Base-by-base conservation (phyloP, 2,329 filamentous ascomycete species). In the Rasamsonia emersonii region DNA sequence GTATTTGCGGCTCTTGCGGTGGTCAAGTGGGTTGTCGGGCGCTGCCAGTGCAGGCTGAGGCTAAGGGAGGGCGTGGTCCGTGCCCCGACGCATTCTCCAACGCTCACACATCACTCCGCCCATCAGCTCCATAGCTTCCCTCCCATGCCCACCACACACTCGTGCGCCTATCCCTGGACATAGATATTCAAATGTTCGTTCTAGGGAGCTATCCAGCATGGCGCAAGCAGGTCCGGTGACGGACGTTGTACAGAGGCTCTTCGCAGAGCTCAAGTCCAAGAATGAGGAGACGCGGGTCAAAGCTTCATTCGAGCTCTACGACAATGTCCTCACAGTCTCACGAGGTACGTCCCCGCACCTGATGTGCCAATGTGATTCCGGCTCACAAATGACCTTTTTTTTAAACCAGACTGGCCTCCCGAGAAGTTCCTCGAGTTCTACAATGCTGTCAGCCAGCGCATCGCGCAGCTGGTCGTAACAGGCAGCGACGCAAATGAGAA, bases 401-500 rank as follows among this genome's bases (percentile, higher is more conserved):
- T 25, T 18, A 19, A 11, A 31, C 10, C 49, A 80, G 91, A 96
- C 61, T 75, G 91, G 53, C 75, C 76, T 15, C 73, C 82, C 32
- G 86, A 91, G 52, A 78, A 81, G 42, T 96, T 96, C 61, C 62
- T 70, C 37, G 70, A 73, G 44, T 80, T 77, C 57, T 82, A 82
- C 55, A 75, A 73, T 50, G 67, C 75, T 35, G 71, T 83, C 41
- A 80, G 75, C 51, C 64, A 68, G 44, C 73, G 74, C 36, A 79
- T 85, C 47, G 75, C 75, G 34, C 67, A 72, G 43, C 71, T 96
- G 43, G 86, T 93, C 40, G 78, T 86, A 28, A 85, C 89, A 56
- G 84, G 86, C 42, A 81, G 75, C 62, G 88, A 94, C 56, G 81
- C 85, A 4, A 78, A 80, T 47, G 91, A 98, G 55, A 81, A 86